phyloP scores from a whole-genome alignment of 148 eudicot species.

The Rhododendron griersonianum region DNA sequence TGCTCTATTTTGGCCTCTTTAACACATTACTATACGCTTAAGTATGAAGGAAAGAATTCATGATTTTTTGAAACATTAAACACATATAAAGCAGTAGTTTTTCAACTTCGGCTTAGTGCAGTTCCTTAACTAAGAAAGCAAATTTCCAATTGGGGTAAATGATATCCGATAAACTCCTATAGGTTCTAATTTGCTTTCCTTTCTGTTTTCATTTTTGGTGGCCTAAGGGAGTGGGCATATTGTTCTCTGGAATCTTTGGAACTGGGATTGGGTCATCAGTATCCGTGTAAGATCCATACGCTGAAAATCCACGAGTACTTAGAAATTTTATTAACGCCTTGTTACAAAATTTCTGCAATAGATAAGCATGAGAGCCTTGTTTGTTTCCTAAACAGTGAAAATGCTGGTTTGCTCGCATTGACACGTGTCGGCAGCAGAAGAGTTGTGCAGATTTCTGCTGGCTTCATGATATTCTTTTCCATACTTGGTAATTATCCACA shows the following conservation, averaged over 20 bases:
- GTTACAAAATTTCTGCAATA: background rate
- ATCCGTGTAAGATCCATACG: slow-evolving; percentile 58
- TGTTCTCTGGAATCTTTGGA: slow-evolving; percentile 87
- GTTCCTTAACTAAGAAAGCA: background rate
- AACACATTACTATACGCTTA: background rate
- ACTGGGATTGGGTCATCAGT: slow-evolving; percentile 90
- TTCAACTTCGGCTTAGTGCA: background rate
- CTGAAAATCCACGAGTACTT: background rate
- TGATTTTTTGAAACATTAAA: background rate
- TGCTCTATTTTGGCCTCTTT: background rate
- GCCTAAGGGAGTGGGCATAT: slow-evolving; percentile 75
- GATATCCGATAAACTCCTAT: background rate
- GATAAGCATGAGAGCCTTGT: background rate
- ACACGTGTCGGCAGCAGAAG: slow-evolving; percentile 96
- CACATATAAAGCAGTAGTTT: background rate
- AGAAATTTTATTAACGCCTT: background rate
- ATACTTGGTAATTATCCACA: slow-evolving; percentile 52
- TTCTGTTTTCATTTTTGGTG: slow-evolving; percentile 4
- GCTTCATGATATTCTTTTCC: slow-evolving; percentile 94
- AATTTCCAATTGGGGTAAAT: background rate
- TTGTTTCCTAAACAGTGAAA: slow-evolving; percentile 50
- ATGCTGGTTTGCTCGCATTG: slow-evolving; percentile 88
- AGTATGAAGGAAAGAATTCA: background rate
- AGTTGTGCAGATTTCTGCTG: slow-evolving; percentile 86
- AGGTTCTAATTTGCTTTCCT: background rate